A percentile compares a stretch with the other conserved stretches of the same genome.
phyloP scores from a whole-genome alignment of 1,284 basidiomycete genomes.

The Ustilago shanxiensis region DNA sequence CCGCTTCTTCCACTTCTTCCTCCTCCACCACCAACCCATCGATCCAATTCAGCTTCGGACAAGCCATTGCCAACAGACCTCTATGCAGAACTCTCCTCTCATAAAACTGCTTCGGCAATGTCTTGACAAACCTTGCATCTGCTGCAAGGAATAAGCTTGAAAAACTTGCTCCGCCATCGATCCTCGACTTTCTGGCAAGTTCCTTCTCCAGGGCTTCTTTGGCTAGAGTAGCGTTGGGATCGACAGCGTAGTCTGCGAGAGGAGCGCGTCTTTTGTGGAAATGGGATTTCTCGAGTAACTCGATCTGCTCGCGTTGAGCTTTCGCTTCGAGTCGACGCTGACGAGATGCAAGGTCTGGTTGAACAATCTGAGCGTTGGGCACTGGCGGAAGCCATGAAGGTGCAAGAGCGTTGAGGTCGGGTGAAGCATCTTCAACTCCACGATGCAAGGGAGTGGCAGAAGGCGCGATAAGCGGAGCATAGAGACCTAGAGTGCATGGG shows the following conservation, averaged over 20 bases:
- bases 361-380: constrained; percentile 61
- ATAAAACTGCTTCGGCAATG: constrained; percentile 53
- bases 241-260: constrained; percentile 27
- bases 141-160: constrained; percentile 51
- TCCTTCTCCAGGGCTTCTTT: constrained; percentile 31
- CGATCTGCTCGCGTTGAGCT: constrained; percentile 35
- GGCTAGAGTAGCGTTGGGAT: constrained; percentile 30
- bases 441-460: constrained; percentile 10
- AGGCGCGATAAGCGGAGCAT: constrained; percentile 61
- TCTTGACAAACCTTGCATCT: constrained; percentile 60
- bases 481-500: constrained; percentile 66
- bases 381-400: constrained; percentile 55
- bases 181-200: constrained; percentile 12
- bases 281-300: constrained; percentile 61
- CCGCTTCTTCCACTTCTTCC: constrained; percentile 59
- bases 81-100: constrained; percentile 61
- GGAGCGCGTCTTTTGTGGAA: constrained; percentile 64
- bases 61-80: constrained; percentile 66
- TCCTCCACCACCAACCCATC: constrained; percentile 62
- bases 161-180: constrained; percentile 17
- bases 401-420: constrained; percentile 9
- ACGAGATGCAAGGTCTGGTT: constrained; percentile 49
- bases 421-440: constrained; percentile 9
- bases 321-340: constrained; percentile 21
- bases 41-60: constrained; percentile 61